Evolutionary conservation across 768 basidiomycete genomes (phyloP).

Genomic region (Agrocybe praecox): DNA sequence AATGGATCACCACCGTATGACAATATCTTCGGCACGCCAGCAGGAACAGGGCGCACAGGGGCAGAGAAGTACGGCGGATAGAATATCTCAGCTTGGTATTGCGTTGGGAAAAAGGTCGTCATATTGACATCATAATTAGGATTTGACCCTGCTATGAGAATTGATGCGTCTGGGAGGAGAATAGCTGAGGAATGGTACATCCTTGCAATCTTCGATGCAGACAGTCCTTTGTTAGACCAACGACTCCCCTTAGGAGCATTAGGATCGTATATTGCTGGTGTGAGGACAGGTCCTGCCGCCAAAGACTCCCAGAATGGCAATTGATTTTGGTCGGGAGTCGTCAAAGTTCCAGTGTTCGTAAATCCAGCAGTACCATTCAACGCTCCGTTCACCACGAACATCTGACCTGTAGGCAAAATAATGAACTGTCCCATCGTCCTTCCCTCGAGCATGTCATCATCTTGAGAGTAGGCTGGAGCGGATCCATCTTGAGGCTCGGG

Average conservation of each 20-base stretch:
- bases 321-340: slow-evolving; percentile 39
- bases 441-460: slow-evolving; percentile 73
- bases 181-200: slow-evolving; percentile 93
- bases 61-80: slow-evolving; percentile 89
- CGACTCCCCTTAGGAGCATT: slow-evolving; percentile 67
- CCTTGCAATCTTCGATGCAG: slow-evolving; percentile 66
- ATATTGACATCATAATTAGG: slow-evolving; percentile 84
- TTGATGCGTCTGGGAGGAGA: slow-evolving; percentile 85
- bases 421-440: slow-evolving; percentile 95
- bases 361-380: slow-evolving; percentile 90
- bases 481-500: slow-evolving; percentile 81
- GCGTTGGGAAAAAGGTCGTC: slow-evolving; percentile 67
- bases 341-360: slow-evolving; percentile 52
- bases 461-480: slow-evolving; percentile 59
- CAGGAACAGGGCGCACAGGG: slow-evolving; percentile 64
- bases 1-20: slow-evolving; percentile 85
- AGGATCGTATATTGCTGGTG: slow-evolving; percentile 86
- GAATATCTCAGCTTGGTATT: slow-evolving; percentile 84
- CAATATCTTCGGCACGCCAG: slow-evolving; percentile 72
- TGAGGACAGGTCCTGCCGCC: slow-evolving; percentile 77
- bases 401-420: slow-evolving; percentile 72
- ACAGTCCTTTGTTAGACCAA: slow-evolving; percentile 72
- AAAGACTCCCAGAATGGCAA: slow-evolving; percentile 78
- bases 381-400: slow-evolving; percentile 86
- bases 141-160: slow-evolving; percentile 91